Base-by-base conservation (phyloP, 164 flowering plant species). In the Sextonia rubra region DNA sequence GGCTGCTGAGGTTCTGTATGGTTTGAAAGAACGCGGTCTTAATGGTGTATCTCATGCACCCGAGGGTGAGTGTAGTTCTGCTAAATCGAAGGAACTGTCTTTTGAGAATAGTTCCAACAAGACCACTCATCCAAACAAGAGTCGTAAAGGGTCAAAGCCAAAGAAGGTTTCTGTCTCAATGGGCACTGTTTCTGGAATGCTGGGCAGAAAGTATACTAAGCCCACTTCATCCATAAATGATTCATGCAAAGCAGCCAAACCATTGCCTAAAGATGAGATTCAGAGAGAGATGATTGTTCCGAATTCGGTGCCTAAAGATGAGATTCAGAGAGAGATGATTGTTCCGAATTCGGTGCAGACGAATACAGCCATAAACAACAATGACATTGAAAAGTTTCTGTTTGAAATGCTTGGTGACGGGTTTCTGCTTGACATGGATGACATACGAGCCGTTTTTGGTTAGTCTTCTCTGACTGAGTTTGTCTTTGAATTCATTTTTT, bases 371-470 rank as follows among this genome's bases (percentile, higher is more conserved):
- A 22, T 80, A 72, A 79, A 76, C 68, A 74, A 68, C 37, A 74
- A 75, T 71, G 87, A 85, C 29, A 69, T 84, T 73, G 91, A 87
- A 77, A 87, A 84, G 4, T 90, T 87, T 71, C 72, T 90, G 44
- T 82, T 79, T 80, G 77, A 82, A 73, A 79, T 90, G 87, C 87
- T 88, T 71, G 92, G 88, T 29, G 78, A 77, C 60, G 92, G 90
- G 2, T 90, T 84, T 70, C 83, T 82, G 78, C 83, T 90, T 61
- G 82, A 76, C 20, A 83, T 69, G 74, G 77, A 78, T 66, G 74
- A 77, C 65, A 84, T 88, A 61, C 81, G 56, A 30, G 82, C 87
- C 62, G 87, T 88, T 72, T 83, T 89, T 79, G 87, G 93, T 89
- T 77, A 75, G 62, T 20, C 44, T 27, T 12, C n/a, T 65, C n/a